Evolutionary conservation across 148 eudicot genomes (phyloP).

Genomic region (Fagopyrum esculentum): DNA sequence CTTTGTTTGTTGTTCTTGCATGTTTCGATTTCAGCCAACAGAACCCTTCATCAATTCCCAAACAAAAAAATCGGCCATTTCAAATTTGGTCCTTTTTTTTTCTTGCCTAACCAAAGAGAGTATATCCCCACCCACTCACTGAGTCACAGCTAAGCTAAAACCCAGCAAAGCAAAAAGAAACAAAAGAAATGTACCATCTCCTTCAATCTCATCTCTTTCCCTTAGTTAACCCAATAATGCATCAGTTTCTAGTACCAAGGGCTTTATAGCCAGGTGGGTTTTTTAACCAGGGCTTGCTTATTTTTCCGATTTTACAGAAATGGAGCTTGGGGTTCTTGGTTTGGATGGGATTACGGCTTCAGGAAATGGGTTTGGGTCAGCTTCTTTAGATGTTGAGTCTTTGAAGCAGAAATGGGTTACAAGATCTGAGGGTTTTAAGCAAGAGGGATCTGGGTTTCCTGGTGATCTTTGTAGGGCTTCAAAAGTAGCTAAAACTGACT

Average conservation of each 20-base stretch:
- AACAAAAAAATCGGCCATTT: neutral
- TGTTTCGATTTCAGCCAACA: conserved; percentile 10
- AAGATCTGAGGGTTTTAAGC: conserved; percentile 7
- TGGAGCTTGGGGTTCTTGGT: neutral
- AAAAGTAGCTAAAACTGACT: conserved; percentile 2
- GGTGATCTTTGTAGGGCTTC: conserved; percentile 2
- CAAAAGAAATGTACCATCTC: neutral
- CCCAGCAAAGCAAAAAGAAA: neutral
- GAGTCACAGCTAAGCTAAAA: conserved; percentile 6
- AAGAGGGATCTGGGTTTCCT: conserved; percentile 11
- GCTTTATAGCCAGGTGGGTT: conserved; percentile 9
- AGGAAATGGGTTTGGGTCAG: conserved; percentile 5
- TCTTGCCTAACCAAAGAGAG: neutral
- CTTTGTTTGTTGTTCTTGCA: conserved; percentile 1
- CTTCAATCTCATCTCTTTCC: neutral
- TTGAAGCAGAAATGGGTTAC: neutral
- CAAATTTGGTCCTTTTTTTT: conserved; percentile 2
- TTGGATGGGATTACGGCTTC: conserved; percentile 7
- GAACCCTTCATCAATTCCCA: conserved; percentile 4
- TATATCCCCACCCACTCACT: neutral
- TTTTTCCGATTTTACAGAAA: neutral
- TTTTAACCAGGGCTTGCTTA: neutral
- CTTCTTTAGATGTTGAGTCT: neutral
- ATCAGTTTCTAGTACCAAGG: neutral
- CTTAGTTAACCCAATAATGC: neutral